These are phyloP conservation scores for Ophiostoma sp. DNA, from an alignment of 2,329 filamentous ascomycete genomes.

Conservation along the genomic window DNA sequence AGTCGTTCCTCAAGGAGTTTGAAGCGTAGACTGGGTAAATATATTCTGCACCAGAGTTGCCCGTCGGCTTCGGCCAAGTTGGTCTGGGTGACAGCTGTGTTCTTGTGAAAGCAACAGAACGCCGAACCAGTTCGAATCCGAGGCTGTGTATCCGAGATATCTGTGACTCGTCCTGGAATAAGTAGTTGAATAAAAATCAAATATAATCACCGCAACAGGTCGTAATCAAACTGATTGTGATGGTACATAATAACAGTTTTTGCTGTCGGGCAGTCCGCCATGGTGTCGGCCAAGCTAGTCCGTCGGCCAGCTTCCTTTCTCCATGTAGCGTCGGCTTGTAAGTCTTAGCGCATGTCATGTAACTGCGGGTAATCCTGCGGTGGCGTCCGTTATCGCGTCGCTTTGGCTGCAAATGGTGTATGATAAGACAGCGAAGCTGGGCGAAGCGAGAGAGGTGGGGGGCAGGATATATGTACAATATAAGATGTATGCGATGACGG, in stretches of 20 bases:
- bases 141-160: no score
- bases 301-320: constrained; percentile 8
- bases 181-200: neutral
- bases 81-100: neutral
- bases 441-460: neutral
- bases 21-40: neutral
- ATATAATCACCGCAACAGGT: neutral
- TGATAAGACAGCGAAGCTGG: constrained; percentile 7
- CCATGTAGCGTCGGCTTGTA: neutral
- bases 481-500: neutral
- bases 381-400: constrained; percentile 4
- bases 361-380: neutral
- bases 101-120: neutral
- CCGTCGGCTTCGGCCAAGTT: neutral
- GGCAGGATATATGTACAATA: neutral
- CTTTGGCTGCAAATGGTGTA: neutral
- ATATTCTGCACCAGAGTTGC: neutral
- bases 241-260: neutral
- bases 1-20: constrained; percentile 27
- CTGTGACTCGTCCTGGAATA: neutral
- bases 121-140: neutral
- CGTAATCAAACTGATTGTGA: neutral
- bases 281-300: constrained; percentile 4
- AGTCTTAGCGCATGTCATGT: constrained; percentile 4
- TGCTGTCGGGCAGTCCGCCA: constrained; percentile 5